Conservation (phyloP, 1,139 yeast genomes). For the Taphrina pruni region DNA sequence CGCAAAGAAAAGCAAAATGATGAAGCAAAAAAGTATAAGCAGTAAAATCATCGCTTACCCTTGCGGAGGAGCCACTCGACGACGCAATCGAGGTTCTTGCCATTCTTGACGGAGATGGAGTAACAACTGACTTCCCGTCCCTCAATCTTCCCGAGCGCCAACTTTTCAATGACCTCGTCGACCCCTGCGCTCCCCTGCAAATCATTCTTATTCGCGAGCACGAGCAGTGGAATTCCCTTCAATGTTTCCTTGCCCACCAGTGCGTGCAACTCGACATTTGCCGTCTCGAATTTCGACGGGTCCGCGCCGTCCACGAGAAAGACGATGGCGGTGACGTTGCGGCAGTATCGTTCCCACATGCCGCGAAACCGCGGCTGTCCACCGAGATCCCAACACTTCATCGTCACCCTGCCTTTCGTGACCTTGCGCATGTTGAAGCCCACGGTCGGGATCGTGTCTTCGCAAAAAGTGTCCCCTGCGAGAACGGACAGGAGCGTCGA, state of each 20-base stretch:
- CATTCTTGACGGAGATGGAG: conserved; percentile 54
- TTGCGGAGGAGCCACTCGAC: conserved; percentile 51
- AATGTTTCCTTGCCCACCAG: conserved; percentile 51
- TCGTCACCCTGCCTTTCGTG: conserved; percentile 53
- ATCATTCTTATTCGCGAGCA: conserved; percentile 54
- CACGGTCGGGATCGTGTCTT: conserved; percentile 55
- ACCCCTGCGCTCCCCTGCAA: conserved; percentile 50
- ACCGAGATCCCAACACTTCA: conserved; percentile 56
- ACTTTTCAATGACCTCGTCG: conserved; percentile 51
- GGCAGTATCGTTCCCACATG: conserved; percentile 56
- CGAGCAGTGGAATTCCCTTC: conserved; percentile 52
- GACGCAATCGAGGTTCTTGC: conserved; percentile 52
- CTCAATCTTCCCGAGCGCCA: conserved; percentile 51
- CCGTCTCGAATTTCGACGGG: conserved; percentile 49
- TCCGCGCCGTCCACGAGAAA: conserved; percentile 54
- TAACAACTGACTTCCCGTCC: conserved; percentile 54
- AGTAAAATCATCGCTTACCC: conserved; percentile 22
- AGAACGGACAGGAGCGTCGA: conserved; percentile 52
- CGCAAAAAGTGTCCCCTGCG: conserved; percentile 52
- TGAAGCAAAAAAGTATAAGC: too few relatives aligned
- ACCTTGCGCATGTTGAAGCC: conserved; percentile 55
- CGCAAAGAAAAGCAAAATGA: too few relatives aligned
- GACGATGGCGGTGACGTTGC: conserved; percentile 54
- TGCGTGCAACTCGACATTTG: conserved; percentile 51
- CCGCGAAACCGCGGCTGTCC: conserved; percentile 55